Conservation (phyloP, 768 basidiomycete species). For the Galerina sulciceps region DNA sequence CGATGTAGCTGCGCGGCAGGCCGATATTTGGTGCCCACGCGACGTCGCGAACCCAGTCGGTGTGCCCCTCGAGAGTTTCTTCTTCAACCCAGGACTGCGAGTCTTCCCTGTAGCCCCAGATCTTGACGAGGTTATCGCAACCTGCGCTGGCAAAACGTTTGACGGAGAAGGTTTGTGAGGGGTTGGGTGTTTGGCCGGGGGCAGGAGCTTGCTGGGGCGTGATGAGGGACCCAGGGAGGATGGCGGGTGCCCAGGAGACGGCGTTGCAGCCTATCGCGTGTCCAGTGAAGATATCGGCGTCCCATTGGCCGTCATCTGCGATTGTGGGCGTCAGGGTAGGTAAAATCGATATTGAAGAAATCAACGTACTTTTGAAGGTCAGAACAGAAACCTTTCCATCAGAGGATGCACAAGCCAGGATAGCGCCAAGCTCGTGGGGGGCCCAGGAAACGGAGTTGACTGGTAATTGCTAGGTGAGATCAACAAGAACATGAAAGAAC, state of each 20-base stretch:
- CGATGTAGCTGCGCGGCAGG: constrained; percentile 91
- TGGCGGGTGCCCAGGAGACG: constrained; percentile 96
- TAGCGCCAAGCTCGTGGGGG: constrained; percentile 97
- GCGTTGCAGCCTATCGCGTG: constrained; percentile 98
- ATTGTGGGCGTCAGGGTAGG: not conserved
- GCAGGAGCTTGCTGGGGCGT: constrained; percentile 59
- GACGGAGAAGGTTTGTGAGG: constrained; percentile 54
- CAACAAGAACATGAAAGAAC: not conserved
- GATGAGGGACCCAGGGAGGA: constrained; percentile 83
- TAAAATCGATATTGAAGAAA: not conserved
- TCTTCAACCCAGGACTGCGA: constrained; percentile 90
- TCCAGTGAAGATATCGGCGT: constrained; percentile 91
- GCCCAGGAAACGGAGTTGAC: constrained; percentile 99
- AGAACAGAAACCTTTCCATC: constrained; percentile 97
- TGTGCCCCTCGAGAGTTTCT: constrained; percentile 88
- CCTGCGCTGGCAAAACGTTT: constrained; percentile 96
- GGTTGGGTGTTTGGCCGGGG: constrained; percentile 47
- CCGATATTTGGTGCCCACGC: constrained; percentile 99
- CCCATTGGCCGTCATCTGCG: constrained; percentile 95
- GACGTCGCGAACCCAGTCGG: constrained; percentile 99
- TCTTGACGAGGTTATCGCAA: constrained; percentile 93
- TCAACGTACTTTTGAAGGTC: constrained; percentile 88
- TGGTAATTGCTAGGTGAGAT: constrained; percentile 30
- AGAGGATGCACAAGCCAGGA: constrained; percentile 94
- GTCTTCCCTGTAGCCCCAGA: constrained; percentile 91